Base-by-base conservation (phyloP, 2,329 filamentous ascomycete genomes). In the Pseudogymnoascus sp. region DNA sequence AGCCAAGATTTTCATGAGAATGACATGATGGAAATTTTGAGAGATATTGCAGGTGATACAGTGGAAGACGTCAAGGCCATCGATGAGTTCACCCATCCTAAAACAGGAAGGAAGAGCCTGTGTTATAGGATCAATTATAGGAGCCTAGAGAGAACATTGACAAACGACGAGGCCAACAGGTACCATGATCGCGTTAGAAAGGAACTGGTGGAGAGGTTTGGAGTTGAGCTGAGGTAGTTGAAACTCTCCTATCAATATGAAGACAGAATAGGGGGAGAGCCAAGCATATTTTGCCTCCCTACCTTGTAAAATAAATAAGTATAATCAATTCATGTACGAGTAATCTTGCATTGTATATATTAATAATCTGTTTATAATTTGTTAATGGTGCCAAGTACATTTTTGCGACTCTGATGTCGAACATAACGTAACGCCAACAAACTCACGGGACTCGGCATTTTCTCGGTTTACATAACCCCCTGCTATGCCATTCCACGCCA, bases 101-200 rank as follows among this genome's bases (percentile, higher is more conserved):
- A 90, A 78, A 93, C 89, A 19, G 87, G 88, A 3, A 82, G 89
- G 69, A 88, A 84, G 78, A 97, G 93, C 78, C 77, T 95, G 78
- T 96, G 91, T 76, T 99, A 97, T 76, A 83, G 93, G 67, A 88
- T 97, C 76, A 93, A 93, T 73, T 99, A 99, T 78, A 85, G 95
- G 68, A 96, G 92, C 75, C 78, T 96, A 69, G 93, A 97, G 79
- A 84, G 89, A 72, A 99, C 93, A 1, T 78, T 99, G 74, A 96
- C 89, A 9, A 95, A 92, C 70, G 80, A 83, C 36, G 90, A 96
- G 79, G 84, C 87, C 10, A 96, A 96, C 73, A 76, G 79, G 47
- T 76, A 96, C 72, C 93, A 99, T 74, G 80, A 86, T 60, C 75
- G 80, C 68, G 87, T 97, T 50, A 79, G 82, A 44, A 71, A 78